Base-by-base conservation (phyloP, 2,329 filamentous ascomycete genomes). In the Sclerotinia sclerotiorum region DNA sequence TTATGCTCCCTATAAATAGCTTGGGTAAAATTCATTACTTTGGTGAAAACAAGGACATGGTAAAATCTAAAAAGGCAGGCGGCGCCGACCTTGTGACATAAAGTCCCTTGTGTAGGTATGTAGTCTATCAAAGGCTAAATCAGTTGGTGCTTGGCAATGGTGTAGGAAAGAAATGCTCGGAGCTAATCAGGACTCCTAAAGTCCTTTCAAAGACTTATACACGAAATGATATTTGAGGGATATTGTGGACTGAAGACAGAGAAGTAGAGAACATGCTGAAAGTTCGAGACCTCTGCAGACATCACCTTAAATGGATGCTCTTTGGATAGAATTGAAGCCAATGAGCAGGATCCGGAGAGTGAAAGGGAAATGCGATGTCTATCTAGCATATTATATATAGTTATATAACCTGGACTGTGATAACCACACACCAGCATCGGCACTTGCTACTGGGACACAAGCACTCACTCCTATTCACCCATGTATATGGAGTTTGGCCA, bases 41-140 rank as follows among this genome's bases (percentile, higher is more conserved):
- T 32, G 35, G 8, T 10, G 35, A 10, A 35, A 35, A 35, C 7
- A 10, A 10, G 7, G 8, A 35, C 8, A 35, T 35, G 35, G 35
- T 35, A 60, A 80, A 39, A 39, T 39, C 39, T 39, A 39, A 39
- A 78, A 0, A 80, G 42, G 27, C 77, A 72, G 2, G 79, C 77
- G 1, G 79, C 78, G 0, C 68, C 74, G 19, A 78, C 69, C 2
- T 73, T 77, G 0, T 78, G 77, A 60, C 73, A 74, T 44, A 71
- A 74, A 32, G 29, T 67, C 71, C 70, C 73, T n/a, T 39, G 10
- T 6, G 68, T 35, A 35, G 5, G 5, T 72, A 19, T 54, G 1
- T 10, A 19, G 65, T 11, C 48, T 67, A 32, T 46, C 19, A n/a
- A 67, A 39, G 35, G 64, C 64, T 60, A 19, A 7, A 19, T 21